Base-by-base conservation (phyloP, 2,329 filamentous ascomycete species). In the Fusarium newnesense region DNA sequence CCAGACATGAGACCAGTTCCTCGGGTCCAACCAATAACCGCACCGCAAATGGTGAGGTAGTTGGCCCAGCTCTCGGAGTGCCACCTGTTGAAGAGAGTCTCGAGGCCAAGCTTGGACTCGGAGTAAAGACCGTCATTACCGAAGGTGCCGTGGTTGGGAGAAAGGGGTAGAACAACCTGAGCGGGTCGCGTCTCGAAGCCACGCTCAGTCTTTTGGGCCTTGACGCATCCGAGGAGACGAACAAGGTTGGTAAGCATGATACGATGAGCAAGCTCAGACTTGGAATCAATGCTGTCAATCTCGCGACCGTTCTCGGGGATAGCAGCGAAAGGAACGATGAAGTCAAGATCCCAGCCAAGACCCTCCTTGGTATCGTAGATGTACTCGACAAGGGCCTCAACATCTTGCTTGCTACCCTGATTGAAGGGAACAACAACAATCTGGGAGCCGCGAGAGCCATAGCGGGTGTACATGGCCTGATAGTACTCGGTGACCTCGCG, bases 391-490 rank as follows among this genome's bases (percentile, higher is more conserved):
- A 99, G 88, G 52, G 95, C 95, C 82, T 98, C 94, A 40, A 98
- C 94, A 81, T 99, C 96, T 83, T 98, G 96, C 86, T 98, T 97
- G 87, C 96, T 98, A 73, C 96, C 96, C 83, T 98, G 95, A 84
- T 99, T 99, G 90, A 99, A 99, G 56, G 97, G 96, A 62, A 98
- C 97, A 62, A 99, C 96, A 44, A 99, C 94, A 63, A 99, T 92
- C 85, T 98, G 95, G 65, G 96, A 98, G 74, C 96, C 96, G 74
- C 94, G 93, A 69, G 94, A 94, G 79, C 96, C 96, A 79, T 93
- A 97, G 69, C 95, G 93, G 72, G 95, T 93, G 83, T 99, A 99
- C 93, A 99, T 98, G 64, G 94, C 92, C 84, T 99, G 96, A 85
- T 99, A 99, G 86, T 98, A 99, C 85, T 99, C 96, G 10, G 96